These are phyloP conservation scores for Backusella sp. DNA, from an alignment of 192 early-diverging fungal species.

Conservation along the genomic window DNA sequence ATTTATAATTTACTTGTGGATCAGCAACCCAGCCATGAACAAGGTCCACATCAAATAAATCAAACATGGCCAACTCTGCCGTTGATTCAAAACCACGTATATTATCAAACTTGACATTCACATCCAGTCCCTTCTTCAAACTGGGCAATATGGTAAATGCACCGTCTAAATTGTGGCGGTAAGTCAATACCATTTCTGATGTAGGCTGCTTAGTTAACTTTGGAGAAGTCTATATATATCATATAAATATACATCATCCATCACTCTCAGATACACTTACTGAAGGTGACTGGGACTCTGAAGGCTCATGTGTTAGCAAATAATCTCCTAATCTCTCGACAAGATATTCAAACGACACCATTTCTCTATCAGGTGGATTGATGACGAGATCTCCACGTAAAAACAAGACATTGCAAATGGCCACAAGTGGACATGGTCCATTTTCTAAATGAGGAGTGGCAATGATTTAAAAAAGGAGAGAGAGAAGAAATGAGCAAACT, in stretches of 20 bases:
- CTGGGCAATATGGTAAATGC: conserved; percentile 60
- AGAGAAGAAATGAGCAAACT: neutral
- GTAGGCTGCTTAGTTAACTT: conserved; percentile 24
- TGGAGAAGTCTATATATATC: neutral
- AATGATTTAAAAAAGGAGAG: neutral
- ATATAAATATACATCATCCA: neutral
- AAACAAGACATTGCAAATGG: conserved; percentile 81
- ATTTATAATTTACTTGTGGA: conserved; percentile 39
- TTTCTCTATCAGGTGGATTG: conserved; percentile 43
- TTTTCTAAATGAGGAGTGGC: conserved; percentile 53
- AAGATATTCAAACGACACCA: conserved; percentile 67
- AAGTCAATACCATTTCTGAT: conserved; percentile 33
- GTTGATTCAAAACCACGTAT: conserved; percentile 77
- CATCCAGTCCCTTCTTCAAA: conserved; percentile 66
- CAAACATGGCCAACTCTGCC: conserved; percentile 66
- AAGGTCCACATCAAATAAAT: conserved; percentile 73
- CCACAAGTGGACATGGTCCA: conserved; percentile 89
- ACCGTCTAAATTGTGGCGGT: conserved; percentile 52
- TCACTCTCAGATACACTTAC: neutral
- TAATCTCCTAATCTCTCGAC: conserved; percentile 75
- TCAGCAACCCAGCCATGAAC: conserved; percentile 93
- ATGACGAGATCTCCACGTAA: conserved; percentile 69
- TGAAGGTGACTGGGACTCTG: conserved; percentile 6
- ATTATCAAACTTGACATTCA: conserved; percentile 82
- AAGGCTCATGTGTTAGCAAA: conserved; percentile 48